Percentiles rank a stretch among this genome's conserved stretches.
phyloP scores from a whole-genome alignment of 768 basidiomycete genomes.

The Pseudohyphozyma bogoriensis region DNA sequence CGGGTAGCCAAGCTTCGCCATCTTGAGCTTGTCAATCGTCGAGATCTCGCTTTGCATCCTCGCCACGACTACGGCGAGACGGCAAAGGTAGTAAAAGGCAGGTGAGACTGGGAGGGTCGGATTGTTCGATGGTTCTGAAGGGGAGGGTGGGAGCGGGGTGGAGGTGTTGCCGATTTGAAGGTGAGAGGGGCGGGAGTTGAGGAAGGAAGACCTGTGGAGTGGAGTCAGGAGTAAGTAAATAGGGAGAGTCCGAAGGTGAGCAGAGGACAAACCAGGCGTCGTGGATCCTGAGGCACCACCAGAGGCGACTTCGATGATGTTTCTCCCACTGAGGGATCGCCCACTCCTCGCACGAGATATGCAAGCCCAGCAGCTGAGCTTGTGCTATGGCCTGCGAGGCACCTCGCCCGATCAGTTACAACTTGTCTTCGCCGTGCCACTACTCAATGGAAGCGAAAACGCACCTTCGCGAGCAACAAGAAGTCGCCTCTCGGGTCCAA shows the following conservation, averaged over 20 bases:
- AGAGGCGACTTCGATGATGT: conserved; percentile 8
- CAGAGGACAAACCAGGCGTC: conserved; percentile 23
- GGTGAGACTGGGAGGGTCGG: neutral
- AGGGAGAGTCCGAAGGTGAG: neutral
- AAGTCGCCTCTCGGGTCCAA: conserved; percentile 20
- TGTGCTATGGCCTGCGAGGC: conserved; percentile 24
- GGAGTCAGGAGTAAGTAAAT: too few relatives aligned
- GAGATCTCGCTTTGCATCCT: conserved; percentile 8
- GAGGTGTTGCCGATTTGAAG: conserved; percentile 8
- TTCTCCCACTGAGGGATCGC: conserved; percentile 15
- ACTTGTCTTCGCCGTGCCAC: neutral
- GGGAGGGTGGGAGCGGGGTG: conserved; percentile 3
- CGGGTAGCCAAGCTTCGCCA: neutral
- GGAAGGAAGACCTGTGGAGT: conserved; percentile 23
- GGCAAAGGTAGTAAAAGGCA: conserved; percentile 12
- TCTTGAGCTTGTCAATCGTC: conserved; percentile 7
- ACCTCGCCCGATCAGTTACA: neutral
- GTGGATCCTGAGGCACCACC: conserved; percentile 19
- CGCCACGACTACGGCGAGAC: conserved; percentile 13
- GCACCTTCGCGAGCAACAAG: conserved; percentile 18
- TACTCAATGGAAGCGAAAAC: neutral
- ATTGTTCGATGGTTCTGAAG: neutral
- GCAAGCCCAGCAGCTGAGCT: conserved; percentile 23
- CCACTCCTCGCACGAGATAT: conserved; percentile 12
- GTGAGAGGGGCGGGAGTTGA: conserved; percentile 22